Conservation (phyloP, 331 rosid species). For the Spiraea crenata region DNA sequence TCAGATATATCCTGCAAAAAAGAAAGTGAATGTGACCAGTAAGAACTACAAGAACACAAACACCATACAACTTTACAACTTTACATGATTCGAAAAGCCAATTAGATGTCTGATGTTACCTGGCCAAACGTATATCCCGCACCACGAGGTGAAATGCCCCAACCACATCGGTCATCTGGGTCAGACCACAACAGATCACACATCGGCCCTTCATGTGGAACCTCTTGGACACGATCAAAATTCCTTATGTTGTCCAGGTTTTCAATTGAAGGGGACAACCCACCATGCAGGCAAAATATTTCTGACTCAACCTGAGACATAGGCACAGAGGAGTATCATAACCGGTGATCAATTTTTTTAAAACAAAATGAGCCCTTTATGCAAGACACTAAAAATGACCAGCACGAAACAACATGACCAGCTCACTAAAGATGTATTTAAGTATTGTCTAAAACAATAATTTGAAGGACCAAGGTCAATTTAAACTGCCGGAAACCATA, state of each 20-base stretch:
- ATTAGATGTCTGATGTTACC: slow-evolving; percentile 39
- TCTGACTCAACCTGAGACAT: slow-evolving; percentile 83
- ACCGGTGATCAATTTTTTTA: slow-evolving; percentile 19
- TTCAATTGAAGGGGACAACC: slow-evolving; percentile 95
- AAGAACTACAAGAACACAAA: slow-evolving; percentile 1
- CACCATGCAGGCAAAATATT: slow-evolving; percentile 98
- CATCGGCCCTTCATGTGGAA: slow-evolving; percentile 99
- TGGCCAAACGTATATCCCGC: slow-evolving; percentile 99
- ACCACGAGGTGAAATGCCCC: slow-evolving; percentile 99
- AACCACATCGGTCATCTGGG: slow-evolving; percentile 99
- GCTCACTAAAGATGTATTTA: not conserved
- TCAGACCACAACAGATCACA: slow-evolving; percentile 99
- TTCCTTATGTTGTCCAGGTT: slow-evolving; percentile 92
- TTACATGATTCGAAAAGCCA: not conserved
- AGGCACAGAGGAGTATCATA: slow-evolving; percentile 16
- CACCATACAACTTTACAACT: not conserved
- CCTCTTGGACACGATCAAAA: slow-evolving; percentile 99
- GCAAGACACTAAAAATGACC: not conserved
- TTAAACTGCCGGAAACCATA: not conserved
- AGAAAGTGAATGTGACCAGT: slow-evolving; percentile 15
- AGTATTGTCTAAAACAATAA: not conserved
- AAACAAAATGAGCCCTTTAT: not conserved
- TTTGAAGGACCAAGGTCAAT: not conserved
- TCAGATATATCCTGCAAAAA: slow-evolving; percentile 91
- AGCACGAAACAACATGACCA: not conserved